A percentile compares a stretch with the other conserved stretches of the same genome.
Evolutionary conservation across 805 yeast species (phyloP).

Genomic region (Brettanomyces sp.): DNA sequence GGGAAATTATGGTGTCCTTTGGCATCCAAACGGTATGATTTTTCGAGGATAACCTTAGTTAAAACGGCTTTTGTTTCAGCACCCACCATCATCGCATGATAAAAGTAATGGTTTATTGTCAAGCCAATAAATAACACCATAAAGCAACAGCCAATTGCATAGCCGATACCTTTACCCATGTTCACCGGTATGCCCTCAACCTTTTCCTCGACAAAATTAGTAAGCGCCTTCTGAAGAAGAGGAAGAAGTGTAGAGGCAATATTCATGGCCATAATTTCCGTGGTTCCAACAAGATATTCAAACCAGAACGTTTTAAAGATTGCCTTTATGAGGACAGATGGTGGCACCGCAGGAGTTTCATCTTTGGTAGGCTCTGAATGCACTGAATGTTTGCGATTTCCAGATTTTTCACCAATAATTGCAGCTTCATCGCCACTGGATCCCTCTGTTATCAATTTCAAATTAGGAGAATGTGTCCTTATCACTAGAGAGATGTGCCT

Average conservation of each 20-base stretch:
- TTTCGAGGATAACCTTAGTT: slow-evolving; percentile 57
- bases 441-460: too few species aligned
- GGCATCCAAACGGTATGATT: slow-evolving; percentile 53
- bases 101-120: slow-evolving; percentile 53
- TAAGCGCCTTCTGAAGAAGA: slow-evolving; percentile 52
- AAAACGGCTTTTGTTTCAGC: slow-evolving; percentile 61
- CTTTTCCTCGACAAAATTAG: slow-evolving; percentile 49
- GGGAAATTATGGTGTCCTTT: slow-evolving; percentile 56
- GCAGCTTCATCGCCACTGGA: too few species aligned
- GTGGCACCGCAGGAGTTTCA: slow-evolving; percentile 6
- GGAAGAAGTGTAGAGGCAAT: slow-evolving; percentile 49
- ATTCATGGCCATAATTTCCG: slow-evolving; percentile 36
- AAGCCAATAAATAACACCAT: slow-evolving; percentile 43
- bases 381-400: neutral
- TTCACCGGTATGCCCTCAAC: slow-evolving; percentile 31
- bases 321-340: slow-evolving; percentile 23
- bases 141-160: slow-evolving; percentile 58
- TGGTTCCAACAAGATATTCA: slow-evolving; percentile 32
- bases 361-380: too few species aligned
- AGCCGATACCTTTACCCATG: slow-evolving; percentile 64
- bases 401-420: neutral
- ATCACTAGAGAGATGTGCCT: too few species aligned
- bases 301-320: slow-evolving; percentile 40
- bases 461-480: too few species aligned
- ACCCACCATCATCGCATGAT: slow-evolving; percentile 52